A percentile compares a stretch with the other conserved stretches of the same genome.
These are phyloP conservation scores for Acorus calamus DNA, from an alignment of 106 monocot genomes.

Conservation along the genomic window DNA sequence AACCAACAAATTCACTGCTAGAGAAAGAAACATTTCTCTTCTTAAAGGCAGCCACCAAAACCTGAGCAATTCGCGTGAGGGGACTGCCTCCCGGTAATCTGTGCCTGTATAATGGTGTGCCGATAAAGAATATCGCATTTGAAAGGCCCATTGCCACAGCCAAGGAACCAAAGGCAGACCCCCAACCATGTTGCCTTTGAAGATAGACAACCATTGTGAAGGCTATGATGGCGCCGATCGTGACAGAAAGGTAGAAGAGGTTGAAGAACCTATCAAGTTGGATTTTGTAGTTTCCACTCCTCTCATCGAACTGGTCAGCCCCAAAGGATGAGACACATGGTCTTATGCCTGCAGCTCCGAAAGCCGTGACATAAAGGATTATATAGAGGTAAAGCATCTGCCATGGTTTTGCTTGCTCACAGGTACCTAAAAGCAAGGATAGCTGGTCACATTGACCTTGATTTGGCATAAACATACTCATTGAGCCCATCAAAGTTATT, in stretches of 20 bases:
- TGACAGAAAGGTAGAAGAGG: slow-evolving; percentile 82
- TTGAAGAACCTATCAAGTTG: slow-evolving; percentile 81
- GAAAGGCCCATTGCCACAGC: slow-evolving; percentile 79
- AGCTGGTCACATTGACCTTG: slow-evolving; percentile 61
- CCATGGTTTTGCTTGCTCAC: slow-evolving; percentile 77
- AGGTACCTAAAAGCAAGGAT: slow-evolving; percentile 53
- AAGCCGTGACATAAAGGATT: slow-evolving; percentile 65
- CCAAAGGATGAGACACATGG: slow-evolving; percentile 94
- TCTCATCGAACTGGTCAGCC: slow-evolving; percentile 91
- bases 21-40: slow-evolving; percentile 59
- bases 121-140: slow-evolving; percentile 60
- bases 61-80: slow-evolving; percentile 71
- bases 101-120: slow-evolving; percentile 77
- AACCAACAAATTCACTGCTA: slow-evolving; percentile 37
- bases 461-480: slow-evolving; percentile 45
- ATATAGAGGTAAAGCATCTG: slow-evolving; percentile 65
- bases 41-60: slow-evolving; percentile 66
- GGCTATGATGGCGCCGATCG: slow-evolving; percentile 68
- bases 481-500: slow-evolving; percentile 57
- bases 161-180: slow-evolving; percentile 68
- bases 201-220: slow-evolving; percentile 88
- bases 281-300: slow-evolving; percentile 39
- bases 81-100: slow-evolving; percentile 84
- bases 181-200: slow-evolving; percentile 81
- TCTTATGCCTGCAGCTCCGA: slow-evolving; percentile 87